Evolutionary conservation across 176 grass and related monocot genomes (phyloP), one percentile per base, ranked within the genome.

Genomic region (Carex scoparia): DNA sequence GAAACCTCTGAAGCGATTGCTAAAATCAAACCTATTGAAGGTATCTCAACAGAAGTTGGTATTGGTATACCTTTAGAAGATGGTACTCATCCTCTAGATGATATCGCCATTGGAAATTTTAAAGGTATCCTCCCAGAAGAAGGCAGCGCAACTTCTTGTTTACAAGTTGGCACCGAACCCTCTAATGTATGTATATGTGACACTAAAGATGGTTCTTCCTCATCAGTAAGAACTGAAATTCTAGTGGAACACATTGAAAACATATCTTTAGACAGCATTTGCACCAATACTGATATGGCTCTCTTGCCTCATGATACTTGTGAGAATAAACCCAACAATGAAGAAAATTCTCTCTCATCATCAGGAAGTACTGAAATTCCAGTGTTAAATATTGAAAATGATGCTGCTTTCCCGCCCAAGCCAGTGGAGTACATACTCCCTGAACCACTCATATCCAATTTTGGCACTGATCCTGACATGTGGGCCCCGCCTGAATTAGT

Each of bases 401-500:
- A 30, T 33, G 13, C 12, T 77, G 49, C 49, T 77, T 56, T 56
- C 11, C 28, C 1, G 9, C 0, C 80, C 42, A 67, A 83, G 38
- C 61, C 60, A 23, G 19, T 68, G 81, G 64, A 81, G 59, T 46
- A 61, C 61, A 44, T 66, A 86, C 66, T 79, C 69, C 84, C 66
- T 58, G 85, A 88, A 33, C 27, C 83, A 62, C 69, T 85, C 35
- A 79, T 87, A 56, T 84, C 91, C 54, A 89, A 42, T 87, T 93
- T 91, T 81, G 75, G 93, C 61, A 60, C 88, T 35, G 91, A 98
- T 57, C 87, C 89, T 61, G 28, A 48, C 69, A 92, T 93, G 37
- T 98, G 95, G 95, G 80, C 84, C 18, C 95, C 93, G 59, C 93
- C 95, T 85, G 86, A 90, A 72, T 89, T 92, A 81, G 88, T 84